Evolutionary conservation across 805 yeast species (phyloP), one percentile per base, ranked within the genome.

Genomic region (Schwanniomyces occidentalis): DNA sequence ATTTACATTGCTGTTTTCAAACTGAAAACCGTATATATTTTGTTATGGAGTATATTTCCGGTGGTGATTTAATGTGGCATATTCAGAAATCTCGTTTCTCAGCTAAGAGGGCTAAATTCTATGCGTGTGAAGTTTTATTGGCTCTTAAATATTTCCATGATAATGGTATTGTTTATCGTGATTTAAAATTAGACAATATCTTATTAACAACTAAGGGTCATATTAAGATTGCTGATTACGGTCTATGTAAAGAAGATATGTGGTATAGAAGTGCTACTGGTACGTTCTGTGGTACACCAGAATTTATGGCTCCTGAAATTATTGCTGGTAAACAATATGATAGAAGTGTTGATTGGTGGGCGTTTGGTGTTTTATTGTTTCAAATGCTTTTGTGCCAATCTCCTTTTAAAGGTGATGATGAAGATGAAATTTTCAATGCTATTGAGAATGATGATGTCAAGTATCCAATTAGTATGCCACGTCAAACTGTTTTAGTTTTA

Each of bases 11-110:
- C 54, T 90, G 97, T 52, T 93, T 93, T 75, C 99, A 93, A 65
- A 93, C 99, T 0, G 99, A 93, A 48, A 93, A 95, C 56, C 79
- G 99, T 56, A 85, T 93, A 26, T 93, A 93, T 61, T 93, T 93
- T 65, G 99, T 95, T 10, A 93, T 93, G 99, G 98, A 93, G 61
- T 93, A 89, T 56, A 83, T 93, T 33, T 82, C 95, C 14, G 99
- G 99, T 40, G 99, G 99, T 60, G 99, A 93, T 66, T 75, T 93
- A 54, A 93, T 93, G 99, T 90, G 96, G 95, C 99, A 93, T 59
- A 95, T 93, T 51, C 99, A 93, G 63, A 87, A 88, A 53, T 85
- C 85, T 40, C 76, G 91, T 51, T 85, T 93, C 54, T 81, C 96
- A 2, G 83, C 90, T 12, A 79, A 85, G 46, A 76, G 97, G 48